Percentiles rank a stretch among this genome's conserved stretches.
Conservation (phyloP, 225 moss, liverwort and hornwort genomes). For the Physcomitrellopsis africana region DNA sequence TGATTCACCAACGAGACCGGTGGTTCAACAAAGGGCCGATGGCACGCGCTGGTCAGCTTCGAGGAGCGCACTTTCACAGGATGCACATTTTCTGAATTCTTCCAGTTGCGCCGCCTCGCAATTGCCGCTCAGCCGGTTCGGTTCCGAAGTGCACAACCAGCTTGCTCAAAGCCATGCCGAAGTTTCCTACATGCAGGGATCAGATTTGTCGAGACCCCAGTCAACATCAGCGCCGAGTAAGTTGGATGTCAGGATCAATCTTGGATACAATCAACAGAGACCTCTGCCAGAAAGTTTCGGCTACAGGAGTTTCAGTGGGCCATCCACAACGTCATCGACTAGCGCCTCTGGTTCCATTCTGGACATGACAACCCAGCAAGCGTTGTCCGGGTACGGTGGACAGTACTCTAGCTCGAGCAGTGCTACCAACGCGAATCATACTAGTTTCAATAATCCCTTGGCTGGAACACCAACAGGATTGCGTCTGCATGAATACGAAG, state of each 20-base stretch:
- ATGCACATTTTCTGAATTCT: conserved; percentile 36
- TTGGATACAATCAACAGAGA: conserved; percentile 47
- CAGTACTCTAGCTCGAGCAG: conserved; percentile 41
- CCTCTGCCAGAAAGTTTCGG: conserved; percentile 39
- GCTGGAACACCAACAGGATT: conserved; percentile 48
- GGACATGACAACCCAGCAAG: conserved; percentile 55
- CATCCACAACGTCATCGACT: conserved; percentile 28
- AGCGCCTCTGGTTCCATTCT: conserved; percentile 51
- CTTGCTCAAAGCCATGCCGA: conserved; percentile 30
- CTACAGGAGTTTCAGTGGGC: conserved; percentile 47
- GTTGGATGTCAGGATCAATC: conserved; percentile 48
- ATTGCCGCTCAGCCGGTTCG: conserved; percentile 48
- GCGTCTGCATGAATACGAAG: conserved; percentile 57
- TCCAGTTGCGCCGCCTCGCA: conserved; percentile 7
- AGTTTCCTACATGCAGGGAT: conserved; percentile 30
- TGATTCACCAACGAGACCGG: conserved; percentile 19
- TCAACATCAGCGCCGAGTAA: conserved; percentile 29
- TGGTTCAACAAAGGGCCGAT: conserved; percentile 35
- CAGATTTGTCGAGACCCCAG: conserved; percentile 29
- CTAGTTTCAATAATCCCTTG: conserved; percentile 41
- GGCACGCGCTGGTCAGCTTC: conserved; percentile 45
- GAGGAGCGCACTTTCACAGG: conserved; percentile 28
- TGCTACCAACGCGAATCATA: conserved; percentile 35
- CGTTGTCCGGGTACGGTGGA: conserved; percentile 41
- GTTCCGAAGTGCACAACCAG: conserved; percentile 43